Percentiles rank a stretch among this genome's conserved stretches.
These are phyloP conservation scores for Mimosa bimucronata DNA, from an alignment of 306 rosid species.

Conservation along the genomic window DNA sequence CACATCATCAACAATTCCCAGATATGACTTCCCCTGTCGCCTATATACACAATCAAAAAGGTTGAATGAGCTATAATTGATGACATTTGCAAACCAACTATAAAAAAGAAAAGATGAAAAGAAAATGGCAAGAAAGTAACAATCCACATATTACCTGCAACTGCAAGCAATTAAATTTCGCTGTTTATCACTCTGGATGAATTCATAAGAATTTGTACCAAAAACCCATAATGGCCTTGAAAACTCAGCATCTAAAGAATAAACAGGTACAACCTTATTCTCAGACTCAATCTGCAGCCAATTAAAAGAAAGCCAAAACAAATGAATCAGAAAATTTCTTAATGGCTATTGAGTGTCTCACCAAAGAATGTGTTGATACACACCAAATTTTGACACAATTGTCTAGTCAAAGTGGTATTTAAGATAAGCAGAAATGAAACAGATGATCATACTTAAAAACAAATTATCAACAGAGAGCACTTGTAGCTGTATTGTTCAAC, in stretches of 20 bases:
- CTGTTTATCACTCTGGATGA: constrained; percentile 49
- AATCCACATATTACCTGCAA: constrained; percentile 68
- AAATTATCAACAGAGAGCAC: constrained; percentile 20
- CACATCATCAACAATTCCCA: constrained; percentile 72
- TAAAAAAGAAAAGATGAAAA: constrained; percentile 25
- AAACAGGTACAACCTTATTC: constrained; percentile 69
- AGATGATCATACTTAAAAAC: constrained; percentile 8
- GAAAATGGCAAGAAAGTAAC: constrained; percentile 13
- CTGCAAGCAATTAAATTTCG: constrained; percentile 72
- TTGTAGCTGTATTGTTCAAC: not conserved
- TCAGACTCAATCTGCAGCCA: constrained; percentile 69
- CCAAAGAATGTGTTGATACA: constrained; percentile 29
- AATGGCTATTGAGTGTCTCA: constrained; percentile 4
- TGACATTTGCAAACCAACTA: not conserved
- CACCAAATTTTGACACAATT: constrained; percentile 16
- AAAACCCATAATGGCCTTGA: constrained; percentile 83
- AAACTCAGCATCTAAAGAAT: constrained; percentile 85
- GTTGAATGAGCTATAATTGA: constrained; percentile 22
- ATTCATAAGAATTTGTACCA: constrained; percentile 82
- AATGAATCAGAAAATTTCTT: constrained; percentile 2
- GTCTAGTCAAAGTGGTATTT: not conserved
- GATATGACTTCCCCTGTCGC: constrained; percentile 79
- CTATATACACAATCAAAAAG: constrained; percentile 51
- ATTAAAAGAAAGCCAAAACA: constrained; percentile 23
- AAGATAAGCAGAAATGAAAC: not conserved